Evolutionary conservation across 257 asterid species (phyloP).

Genomic region (Plantago major): DNA sequence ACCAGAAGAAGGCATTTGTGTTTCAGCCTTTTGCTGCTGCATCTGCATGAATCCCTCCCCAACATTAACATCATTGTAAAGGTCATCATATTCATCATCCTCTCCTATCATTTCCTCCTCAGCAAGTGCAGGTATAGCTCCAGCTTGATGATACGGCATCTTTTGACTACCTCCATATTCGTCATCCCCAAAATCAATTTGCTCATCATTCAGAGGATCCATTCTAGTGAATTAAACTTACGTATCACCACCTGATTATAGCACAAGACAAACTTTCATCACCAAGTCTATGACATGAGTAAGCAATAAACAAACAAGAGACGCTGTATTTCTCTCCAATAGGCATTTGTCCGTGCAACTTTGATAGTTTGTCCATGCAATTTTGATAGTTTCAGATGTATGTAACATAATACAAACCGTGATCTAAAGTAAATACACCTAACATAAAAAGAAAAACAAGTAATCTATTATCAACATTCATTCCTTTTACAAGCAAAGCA

Average conservation of each 20-base stretch:
- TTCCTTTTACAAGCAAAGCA: no score
- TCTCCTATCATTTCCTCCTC: slow-evolving; percentile 73
- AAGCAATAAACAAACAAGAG: neutral
- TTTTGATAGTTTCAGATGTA: no score
- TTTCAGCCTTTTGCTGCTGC: slow-evolving; percentile 36
- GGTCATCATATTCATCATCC: slow-evolving; percentile 54
- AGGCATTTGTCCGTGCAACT: no score
- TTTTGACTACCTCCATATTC: slow-evolving; percentile 60
- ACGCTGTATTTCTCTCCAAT: no score
- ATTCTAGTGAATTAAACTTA: slow-evolving; percentile 30
- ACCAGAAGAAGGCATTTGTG: slow-evolving; percentile 37
- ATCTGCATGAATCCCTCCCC: slow-evolving; percentile 46
- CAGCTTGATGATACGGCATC: slow-evolving; percentile 64
- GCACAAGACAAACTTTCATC: slow-evolving; percentile 16
- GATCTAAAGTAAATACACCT: no score
- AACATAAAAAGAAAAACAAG: no score
- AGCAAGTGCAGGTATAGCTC: slow-evolving; percentile 74
- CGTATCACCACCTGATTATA: slow-evolving; percentile 32
- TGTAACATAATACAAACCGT: no score
- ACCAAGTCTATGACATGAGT: slow-evolving; percentile 16
- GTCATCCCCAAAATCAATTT: slow-evolving; percentile 63
- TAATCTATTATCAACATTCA: no score
- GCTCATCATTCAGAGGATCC: slow-evolving; percentile 67
- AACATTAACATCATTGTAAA: slow-evolving; percentile 52
- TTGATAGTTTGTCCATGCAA: no score